Base-by-base conservation (phyloP, 2,329 filamentous ascomycete genomes). In the Rhinocladiella mackenziei region DNA sequence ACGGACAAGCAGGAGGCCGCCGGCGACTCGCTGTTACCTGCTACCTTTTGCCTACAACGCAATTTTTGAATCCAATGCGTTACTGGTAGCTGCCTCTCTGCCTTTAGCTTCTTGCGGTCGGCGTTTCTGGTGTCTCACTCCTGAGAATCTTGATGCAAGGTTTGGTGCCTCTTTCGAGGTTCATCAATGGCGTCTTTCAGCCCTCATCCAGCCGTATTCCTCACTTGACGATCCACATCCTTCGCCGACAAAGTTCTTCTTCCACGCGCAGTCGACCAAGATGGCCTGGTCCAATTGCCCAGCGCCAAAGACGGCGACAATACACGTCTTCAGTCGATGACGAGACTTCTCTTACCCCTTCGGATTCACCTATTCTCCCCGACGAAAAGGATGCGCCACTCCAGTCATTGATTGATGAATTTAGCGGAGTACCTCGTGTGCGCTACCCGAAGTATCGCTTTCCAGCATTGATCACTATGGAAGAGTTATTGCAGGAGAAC, bases 401-500 rank as follows among this genome's bases (percentile, higher is more conserved):
- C n/a, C n/a, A n/a, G n/a, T n/a, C n/a, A n/a, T n/a, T n/a, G n/a
- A n/a, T n/a, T n/a, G n/a, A n/a, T n/a, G n/a, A n/a, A n/a, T n/a
- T n/a, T n/a, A n/a, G n/a, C n/a, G n/a, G n/a, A n/a, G n/a, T n/a
- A n/a, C n/a, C 32, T 35, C 17, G 8, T 6, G 18, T 19, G 13
- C 25, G 20, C 5, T 9, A 13, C n/a, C 17, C 8, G 34, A 28
- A 28, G 4, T 6, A 37, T 7, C 25, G 34, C n/a, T 19, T 22
- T 8, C 20, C 17, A 8, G 22, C 20, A 14, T 5, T 14, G 22
- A n/a, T 44, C 13, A 36, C 45, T 9, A 53, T 53, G 46, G 36
- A 42, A 20, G 18, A 47, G 11, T 56, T 62, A 17, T 44, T 70
- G 37, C 50, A 60, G 44, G 57, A 65, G 44, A 61, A 58, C 18